These are phyloP conservation scores for Diaporthe helianthi DNA, from an alignment of 2,329 filamentous ascomycete species.

Conservation along the genomic window DNA sequence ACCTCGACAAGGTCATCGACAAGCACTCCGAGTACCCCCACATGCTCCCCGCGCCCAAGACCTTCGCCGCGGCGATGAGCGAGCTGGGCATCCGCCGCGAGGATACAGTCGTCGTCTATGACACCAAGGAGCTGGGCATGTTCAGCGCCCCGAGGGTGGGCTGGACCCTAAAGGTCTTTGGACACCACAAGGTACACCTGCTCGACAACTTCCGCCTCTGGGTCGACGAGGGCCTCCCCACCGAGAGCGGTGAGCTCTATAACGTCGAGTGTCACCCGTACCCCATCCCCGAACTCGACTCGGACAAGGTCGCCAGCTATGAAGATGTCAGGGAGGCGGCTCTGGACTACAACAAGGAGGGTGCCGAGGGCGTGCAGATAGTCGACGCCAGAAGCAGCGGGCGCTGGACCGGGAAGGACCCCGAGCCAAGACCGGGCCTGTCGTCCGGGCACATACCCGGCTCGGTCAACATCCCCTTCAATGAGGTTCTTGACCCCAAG, in stretches of 20 bases:
- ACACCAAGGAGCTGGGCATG: constrained; percentile 88
- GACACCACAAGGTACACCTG: constrained; percentile 86
- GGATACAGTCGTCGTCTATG: constrained; percentile 93
- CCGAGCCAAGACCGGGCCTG: constrained; percentile 85
- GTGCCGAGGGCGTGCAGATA: constrained; percentile 82
- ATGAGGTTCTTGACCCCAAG: constrained; percentile 78
- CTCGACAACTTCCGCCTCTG: constrained; percentile 97
- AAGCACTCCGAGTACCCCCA: constrained; percentile 89
- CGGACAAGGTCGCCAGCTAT: constrained; percentile 75
- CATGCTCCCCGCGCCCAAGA: constrained; percentile 85
- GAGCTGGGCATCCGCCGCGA: constrained; percentile 85
- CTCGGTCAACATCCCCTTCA: constrained; percentile 82
- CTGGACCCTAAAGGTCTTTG: constrained; percentile 92
- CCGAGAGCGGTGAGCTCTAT: constrained; percentile 79
- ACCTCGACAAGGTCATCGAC: constrained; percentile 91
- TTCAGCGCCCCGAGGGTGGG: constrained; percentile 93
- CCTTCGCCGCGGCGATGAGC: constrained; percentile 88
- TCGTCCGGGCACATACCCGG: constrained; percentile 92
- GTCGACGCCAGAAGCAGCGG: constrained; percentile 84
- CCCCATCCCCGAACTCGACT: constrained; percentile 66
- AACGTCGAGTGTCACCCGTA: constrained; percentile 70
- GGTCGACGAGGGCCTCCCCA: constrained; percentile 82
- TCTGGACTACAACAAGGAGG: constrained; percentile 80
- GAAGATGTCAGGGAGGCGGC: constrained; percentile 83
- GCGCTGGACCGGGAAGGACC: constrained; percentile 81